These are phyloP conservation scores for Aureobasidium subglaciale DNA, from an alignment of 2,329 filamentous ascomycete species.

Conservation along the genomic window DNA sequence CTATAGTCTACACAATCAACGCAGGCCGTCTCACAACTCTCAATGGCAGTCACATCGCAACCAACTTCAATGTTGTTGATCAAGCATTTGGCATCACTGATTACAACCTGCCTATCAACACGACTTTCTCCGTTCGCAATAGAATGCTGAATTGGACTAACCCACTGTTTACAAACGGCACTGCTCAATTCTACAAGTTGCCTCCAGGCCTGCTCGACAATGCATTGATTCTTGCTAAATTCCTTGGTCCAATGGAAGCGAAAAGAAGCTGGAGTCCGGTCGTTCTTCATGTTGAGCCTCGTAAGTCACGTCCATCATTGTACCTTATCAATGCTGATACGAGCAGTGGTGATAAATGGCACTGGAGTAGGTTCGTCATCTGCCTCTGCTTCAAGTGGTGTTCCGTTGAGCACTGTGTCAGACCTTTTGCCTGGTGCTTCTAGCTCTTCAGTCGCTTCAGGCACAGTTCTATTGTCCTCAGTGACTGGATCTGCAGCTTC, in stretches of 20 bases:
- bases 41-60: slow-evolving; percentile 23
- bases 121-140: slow-evolving; percentile 23
- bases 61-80: slow-evolving; percentile 20
- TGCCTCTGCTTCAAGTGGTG: not conserved
- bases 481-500: not conserved
- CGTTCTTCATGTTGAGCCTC: slow-evolving; percentile 22
- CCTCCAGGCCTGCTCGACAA: slow-evolving; percentile 23
- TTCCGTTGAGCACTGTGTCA: not conserved
- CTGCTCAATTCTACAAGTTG: slow-evolving; percentile 27
- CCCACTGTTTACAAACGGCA: slow-evolving; percentile 24
- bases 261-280: slow-evolving; percentile 24
- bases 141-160: slow-evolving; percentile 28
- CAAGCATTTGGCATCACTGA: slow-evolving; percentile 24
- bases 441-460: not conserved
- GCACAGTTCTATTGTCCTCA: not conserved
- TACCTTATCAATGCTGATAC: no score
- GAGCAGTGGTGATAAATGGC: not conserved
- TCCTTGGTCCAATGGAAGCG: slow-evolving; percentile 23
- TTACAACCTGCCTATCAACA: slow-evolving; percentile 23
- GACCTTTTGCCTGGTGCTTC: not conserved
- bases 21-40: slow-evolving; percentile 21
- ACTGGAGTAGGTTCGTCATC: not conserved
- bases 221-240: slow-evolving; percentile 25
- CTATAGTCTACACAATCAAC: slow-evolving; percentile 26
- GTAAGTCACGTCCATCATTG: no score